phyloP scores from a whole-genome alignment of 2,329 filamentous ascomycete genomes.

The Cladophialophora psammophila region DNA sequence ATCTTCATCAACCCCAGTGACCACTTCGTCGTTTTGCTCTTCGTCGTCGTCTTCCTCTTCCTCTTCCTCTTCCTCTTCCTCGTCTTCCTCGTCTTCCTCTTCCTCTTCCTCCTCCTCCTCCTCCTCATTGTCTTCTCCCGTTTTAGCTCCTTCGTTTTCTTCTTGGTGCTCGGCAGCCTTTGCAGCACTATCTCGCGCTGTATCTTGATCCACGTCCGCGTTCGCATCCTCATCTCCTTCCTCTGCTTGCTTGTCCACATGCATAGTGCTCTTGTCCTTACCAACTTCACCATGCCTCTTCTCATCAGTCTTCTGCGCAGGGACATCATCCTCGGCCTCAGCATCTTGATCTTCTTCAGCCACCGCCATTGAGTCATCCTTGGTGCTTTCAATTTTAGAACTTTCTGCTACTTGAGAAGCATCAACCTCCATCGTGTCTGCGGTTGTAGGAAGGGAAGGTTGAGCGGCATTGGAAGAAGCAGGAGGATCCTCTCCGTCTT shows the following conservation, averaged over 20 bases:
- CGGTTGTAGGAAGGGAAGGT: constrained; percentile 2
- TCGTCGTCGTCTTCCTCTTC: constrained; percentile 28
- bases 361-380: constrained; percentile 31
- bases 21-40: constrained; percentile 18
- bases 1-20: constrained; percentile 30
- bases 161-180: constrained; percentile 23
- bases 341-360: constrained; percentile 47
- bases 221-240: constrained; percentile 31
- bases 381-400: constrained; percentile 21
- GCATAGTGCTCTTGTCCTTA: constrained; percentile 30
- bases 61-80: constrained; percentile 26
- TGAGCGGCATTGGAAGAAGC: constrained; percentile 1
- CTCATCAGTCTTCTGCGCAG: constrained; percentile 26
- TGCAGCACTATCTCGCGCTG: not conserved
- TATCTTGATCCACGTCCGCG: constrained; percentile 18
- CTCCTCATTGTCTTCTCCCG: constrained; percentile 26
- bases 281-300: constrained; percentile 29
- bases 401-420: constrained; percentile 25
- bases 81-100: constrained; percentile 14
- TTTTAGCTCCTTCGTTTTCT: constrained; percentile 33
- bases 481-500: constrained; percentile 32
- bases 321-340: constrained; percentile 31
- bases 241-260: constrained; percentile 25
- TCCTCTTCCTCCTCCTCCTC: constrained; percentile 26
- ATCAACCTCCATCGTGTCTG: constrained; percentile 38